Percentiles rank a stretch among this genome's conserved stretches.
Conservation (phyloP, 2,329 filamentous ascomycete species). For the Aspergillus sp. region DNA sequence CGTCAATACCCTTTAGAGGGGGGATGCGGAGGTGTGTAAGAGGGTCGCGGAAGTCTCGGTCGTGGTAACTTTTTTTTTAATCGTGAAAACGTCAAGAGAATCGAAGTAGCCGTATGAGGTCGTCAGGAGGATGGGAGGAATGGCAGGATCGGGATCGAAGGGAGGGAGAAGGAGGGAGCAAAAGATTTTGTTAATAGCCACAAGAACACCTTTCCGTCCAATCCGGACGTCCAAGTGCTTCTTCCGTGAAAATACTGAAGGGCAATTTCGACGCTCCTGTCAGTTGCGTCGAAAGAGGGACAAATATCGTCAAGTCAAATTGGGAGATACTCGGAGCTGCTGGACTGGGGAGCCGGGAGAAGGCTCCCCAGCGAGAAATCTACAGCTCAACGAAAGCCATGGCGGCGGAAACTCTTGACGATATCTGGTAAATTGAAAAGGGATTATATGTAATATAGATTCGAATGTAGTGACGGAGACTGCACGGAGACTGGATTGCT, state of each 20-base stretch:
- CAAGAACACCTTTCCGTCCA: slow-evolving; percentile 40
- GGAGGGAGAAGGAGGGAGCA: slow-evolving; percentile 11
- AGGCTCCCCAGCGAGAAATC: slow-evolving; percentile 75
- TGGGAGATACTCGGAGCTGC: slow-evolving; percentile 73
- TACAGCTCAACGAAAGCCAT: slow-evolving; percentile 86
- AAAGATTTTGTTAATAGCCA: slow-evolving; percentile 15
- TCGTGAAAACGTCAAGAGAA: slow-evolving; percentile 17
- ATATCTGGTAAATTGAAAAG: slow-evolving; percentile 52
- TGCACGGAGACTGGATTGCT: slow-evolving; percentile 14
- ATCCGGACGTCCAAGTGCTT: slow-evolving; percentile 37
- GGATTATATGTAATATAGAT: slow-evolving; percentile 15
- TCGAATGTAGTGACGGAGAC: slow-evolving; percentile 10
- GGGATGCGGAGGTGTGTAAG: slow-evolving; percentile 1
- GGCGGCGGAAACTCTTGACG: slow-evolving; percentile 68
- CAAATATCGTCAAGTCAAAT: slow-evolving; percentile 54
- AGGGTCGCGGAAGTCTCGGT: slow-evolving; percentile 6
- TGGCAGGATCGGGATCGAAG: slow-evolving; percentile 15
- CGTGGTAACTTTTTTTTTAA: slow-evolving; percentile 12
- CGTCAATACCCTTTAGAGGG: slow-evolving; percentile 20
- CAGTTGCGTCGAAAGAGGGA: slow-evolving; percentile 50
- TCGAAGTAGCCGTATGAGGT: slow-evolving; percentile 11
- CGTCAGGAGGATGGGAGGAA: slow-evolving; percentile 13
- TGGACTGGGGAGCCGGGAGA: slow-evolving; percentile 72
- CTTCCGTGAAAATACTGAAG: slow-evolving; percentile 40
- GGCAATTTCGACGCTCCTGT: slow-evolving; percentile 62